phyloP scores from a whole-genome alignment of 164 flowering plant species.

The Vitis cinerea region DNA sequence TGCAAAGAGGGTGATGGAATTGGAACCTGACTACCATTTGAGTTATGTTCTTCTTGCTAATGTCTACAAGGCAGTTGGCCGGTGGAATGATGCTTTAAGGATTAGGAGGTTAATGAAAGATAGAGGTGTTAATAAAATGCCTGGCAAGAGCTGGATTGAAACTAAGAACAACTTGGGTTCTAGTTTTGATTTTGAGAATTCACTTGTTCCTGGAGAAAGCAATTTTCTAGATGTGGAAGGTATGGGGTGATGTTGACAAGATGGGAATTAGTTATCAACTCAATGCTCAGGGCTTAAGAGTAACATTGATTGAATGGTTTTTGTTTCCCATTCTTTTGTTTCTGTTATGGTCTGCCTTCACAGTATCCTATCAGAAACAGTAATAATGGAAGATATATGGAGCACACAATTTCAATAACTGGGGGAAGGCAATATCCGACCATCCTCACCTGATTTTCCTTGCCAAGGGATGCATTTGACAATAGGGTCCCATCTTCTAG shows the following conservation, averaged over 20 bases:
- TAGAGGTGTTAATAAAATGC: conserved; percentile 59
- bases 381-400: no score
- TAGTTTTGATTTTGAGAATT: neutral
- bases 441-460: no score
- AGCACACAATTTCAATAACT: no score
- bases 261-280: neutral
- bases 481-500: no score
- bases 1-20: conserved; percentile 72
- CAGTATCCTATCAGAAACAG: no score
- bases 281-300: neutral
- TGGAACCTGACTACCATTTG: conserved; percentile 64
- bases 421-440: no score
- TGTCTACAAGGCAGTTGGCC: conserved; percentile 59
- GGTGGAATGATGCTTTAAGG: conserved; percentile 60
- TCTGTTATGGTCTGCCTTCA: no score
- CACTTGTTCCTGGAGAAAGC: neutral
- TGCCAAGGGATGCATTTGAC: no score
- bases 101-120: conserved; percentile 56
- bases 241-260: conserved; percentile 1
- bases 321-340: neutral
- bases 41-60: conserved; percentile 77
- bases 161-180: conserved; percentile 14
- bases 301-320: neutral
- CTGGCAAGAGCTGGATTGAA: conserved; percentile 85
- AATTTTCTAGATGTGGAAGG: neutral